phyloP scores from a whole-genome alignment of 2,329 filamentous ascomycete genomes.

The Hysterium pulicare region DNA sequence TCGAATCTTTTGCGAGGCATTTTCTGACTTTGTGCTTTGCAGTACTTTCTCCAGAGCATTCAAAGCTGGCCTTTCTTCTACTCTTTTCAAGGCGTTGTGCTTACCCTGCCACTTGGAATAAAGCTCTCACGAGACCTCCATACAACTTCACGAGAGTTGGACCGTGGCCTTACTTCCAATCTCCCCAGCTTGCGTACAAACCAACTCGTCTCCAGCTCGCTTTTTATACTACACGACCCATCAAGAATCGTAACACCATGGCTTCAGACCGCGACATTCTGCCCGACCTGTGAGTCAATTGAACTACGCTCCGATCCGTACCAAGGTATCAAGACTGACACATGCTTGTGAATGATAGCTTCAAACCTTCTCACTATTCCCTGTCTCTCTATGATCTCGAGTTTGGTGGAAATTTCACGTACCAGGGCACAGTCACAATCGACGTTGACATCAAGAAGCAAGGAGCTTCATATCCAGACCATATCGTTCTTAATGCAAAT shows the following conservation, averaged over 20 bases:
- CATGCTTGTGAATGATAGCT: constrained; percentile 45
- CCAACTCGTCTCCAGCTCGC: constrained; percentile 9
- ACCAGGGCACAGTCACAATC: constrained; percentile 82
- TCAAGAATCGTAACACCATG: constrained; percentile 37
- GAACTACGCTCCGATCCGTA: too few relatives aligned
- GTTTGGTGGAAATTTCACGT: constrained; percentile 68
- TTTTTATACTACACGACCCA: constrained; percentile 30
- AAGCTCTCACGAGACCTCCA: constrained; percentile 7
- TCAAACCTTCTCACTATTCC: constrained; percentile 83
- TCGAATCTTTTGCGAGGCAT: too few relatives aligned
- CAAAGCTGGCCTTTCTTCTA: constrained; percentile 31
- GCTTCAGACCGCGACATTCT: constrained; percentile 47
- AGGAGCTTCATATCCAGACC: constrained; percentile 51
- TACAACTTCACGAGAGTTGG: background rate
- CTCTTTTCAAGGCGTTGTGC: constrained; percentile 32
- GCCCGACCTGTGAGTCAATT: constrained; percentile 38
- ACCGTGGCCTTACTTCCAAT: background rate
- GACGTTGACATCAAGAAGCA: constrained; percentile 67
- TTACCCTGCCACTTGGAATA: constrained; percentile 27
- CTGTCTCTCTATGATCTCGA: constrained; percentile 80
- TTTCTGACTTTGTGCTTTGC: too few relatives aligned
- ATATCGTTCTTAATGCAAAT: constrained; percentile 80
- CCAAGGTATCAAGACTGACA: too few relatives aligned
- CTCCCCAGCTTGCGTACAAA: background rate
- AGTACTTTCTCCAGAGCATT: too few relatives aligned